Conservation (phyloP, 345 rosid genomes). For the Alliaria petiolata region DNA sequence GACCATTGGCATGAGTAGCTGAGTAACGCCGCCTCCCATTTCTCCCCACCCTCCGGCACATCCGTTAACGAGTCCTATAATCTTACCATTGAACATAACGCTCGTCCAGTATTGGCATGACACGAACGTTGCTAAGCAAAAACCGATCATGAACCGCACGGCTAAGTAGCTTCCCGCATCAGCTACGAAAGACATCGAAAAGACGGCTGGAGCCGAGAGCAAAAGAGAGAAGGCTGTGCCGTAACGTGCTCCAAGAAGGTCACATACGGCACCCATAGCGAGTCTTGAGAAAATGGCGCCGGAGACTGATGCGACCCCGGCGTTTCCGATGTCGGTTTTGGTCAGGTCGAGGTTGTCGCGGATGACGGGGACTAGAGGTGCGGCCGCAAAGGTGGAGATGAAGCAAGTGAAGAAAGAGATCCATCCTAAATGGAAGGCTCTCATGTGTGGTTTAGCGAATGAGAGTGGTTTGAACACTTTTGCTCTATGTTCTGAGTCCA, state of each 20-base stretch:
- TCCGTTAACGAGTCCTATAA: constrained; percentile 78
- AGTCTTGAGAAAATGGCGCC: constrained; percentile 83
- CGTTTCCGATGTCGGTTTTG: constrained; percentile 68
- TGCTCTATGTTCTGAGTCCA: constrained; percentile 85
- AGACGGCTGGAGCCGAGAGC: constrained; percentile 75
- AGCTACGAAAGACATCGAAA: constrained; percentile 71
- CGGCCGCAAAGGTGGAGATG: constrained; percentile 84
- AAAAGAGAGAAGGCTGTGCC: constrained; percentile 71
- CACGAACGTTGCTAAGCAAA: constrained; percentile 85
- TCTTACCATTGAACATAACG: constrained; percentile 77
- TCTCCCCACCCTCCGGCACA: constrained; percentile 93
- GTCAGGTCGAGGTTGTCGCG: constrained; percentile 71
- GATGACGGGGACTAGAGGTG: constrained; percentile 78
- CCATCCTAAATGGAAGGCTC: constrained; percentile 86
- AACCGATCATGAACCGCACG: constrained; percentile 87
- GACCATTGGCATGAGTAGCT: constrained; percentile 72
- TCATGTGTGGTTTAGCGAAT: constrained; percentile 77
- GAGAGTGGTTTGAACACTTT: constrained; percentile 60
- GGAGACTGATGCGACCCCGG: constrained; percentile 82
- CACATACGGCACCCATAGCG: constrained; percentile 78
- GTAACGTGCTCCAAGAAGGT: constrained; percentile 68
- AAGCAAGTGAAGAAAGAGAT: constrained; percentile 86
- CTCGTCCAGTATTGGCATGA: constrained; percentile 93
- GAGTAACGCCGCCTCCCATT: constrained; percentile 92
- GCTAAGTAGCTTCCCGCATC: constrained; percentile 58